Evolutionary conservation across 768 basidiomycete genomes (phyloP).

Genomic region (Panellus pusillus): DNA sequence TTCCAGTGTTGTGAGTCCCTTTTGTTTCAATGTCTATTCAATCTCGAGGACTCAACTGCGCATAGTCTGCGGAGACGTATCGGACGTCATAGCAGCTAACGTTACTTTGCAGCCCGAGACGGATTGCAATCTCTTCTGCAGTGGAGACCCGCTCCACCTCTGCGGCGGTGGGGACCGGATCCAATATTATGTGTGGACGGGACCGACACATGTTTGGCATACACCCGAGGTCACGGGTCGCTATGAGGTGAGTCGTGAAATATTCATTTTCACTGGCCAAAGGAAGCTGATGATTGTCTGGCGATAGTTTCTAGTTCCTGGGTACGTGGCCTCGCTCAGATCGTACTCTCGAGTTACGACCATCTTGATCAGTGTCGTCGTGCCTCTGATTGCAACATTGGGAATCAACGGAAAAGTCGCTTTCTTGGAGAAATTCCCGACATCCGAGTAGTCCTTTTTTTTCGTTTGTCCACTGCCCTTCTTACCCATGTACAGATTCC

Average conservation of each 20-base stretch:
- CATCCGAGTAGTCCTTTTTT: conserved; percentile 41
- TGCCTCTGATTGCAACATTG: conserved; percentile 73
- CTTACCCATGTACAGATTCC: conserved; percentile 33
- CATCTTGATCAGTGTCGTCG: conserved; percentile 49
- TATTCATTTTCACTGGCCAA: background rate
- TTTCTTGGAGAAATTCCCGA: conserved; percentile 75
- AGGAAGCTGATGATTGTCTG: conserved; percentile 5
- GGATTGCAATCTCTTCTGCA: conserved; percentile 52
- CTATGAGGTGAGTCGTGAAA: conserved; percentile 56
- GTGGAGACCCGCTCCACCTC: conserved; percentile 67
- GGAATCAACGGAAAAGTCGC: conserved; percentile 82
- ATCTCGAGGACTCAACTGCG: background rate
- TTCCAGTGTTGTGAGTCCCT: conserved; percentile 57
- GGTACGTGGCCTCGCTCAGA: conserved; percentile 1
- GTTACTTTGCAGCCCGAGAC: conserved; percentile 29
- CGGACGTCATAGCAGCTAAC: conserved; percentile 42
- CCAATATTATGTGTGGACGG: conserved; percentile 55
- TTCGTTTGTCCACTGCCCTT: background rate
- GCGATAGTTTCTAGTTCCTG: conserved; percentile 34
- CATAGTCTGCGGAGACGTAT: conserved; percentile 68
- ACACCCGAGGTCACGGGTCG: conserved; percentile 62
- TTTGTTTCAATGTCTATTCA: background rate
- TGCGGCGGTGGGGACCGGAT: conserved; percentile 63
- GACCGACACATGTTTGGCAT: conserved; percentile 60
- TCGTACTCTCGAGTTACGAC: background rate